Evolutionary conservation across 2,329 filamentous ascomycete species (phyloP), one percentile per base, ranked within the genome.

Genomic region (Thielaviopsis punctulata): DNA sequence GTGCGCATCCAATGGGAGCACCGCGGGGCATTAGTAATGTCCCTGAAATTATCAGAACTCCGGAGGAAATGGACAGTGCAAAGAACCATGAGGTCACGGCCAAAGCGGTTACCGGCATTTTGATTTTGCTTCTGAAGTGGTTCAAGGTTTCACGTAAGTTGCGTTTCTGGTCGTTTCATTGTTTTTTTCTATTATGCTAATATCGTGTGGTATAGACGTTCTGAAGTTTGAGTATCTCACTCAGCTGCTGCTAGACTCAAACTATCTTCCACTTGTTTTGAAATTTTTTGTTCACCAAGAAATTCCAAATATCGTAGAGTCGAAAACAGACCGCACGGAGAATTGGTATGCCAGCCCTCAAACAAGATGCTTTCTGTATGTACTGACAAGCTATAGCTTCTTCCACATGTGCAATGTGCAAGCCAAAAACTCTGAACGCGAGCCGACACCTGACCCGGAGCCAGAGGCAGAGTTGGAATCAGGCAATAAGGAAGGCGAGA

Each of bases 201-300:
- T 12, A 39, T 41, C 24, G 10, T 21, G 13, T 23, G 18, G 52
- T 48, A 44, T 56, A 93, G 87, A 98, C 63, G 77, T 96, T 24
- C 71, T 98, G 58, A 95, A 95, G 63, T 95, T 92, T 59, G 92
- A 98, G 66, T 96, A 95, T 61, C 70, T 98, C 61, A 90, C 88
- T 0, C 92, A 98, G 62, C 75, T 98, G 2, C 71, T 98, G 10
- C 75, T 98, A 24, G 92, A 98, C 65, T 92, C 87, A 3, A 96
- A 95, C 64, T 98, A 95, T 64, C 74, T 98, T 6, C 90, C 90
- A 1, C 71, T 98, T 25, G 84, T 95, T 22, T 70, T 98, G 27
- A 96, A 96, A 68, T 78, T 95, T 48, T 89, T 95, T 64, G 88
- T 90, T 48, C 82, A 95, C 62, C 89, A 95, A 64, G 93, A 98